Base-by-base conservation (phyloP, 495 filamentous ascomycete species). In the Penicillium bovifimosum region DNA sequence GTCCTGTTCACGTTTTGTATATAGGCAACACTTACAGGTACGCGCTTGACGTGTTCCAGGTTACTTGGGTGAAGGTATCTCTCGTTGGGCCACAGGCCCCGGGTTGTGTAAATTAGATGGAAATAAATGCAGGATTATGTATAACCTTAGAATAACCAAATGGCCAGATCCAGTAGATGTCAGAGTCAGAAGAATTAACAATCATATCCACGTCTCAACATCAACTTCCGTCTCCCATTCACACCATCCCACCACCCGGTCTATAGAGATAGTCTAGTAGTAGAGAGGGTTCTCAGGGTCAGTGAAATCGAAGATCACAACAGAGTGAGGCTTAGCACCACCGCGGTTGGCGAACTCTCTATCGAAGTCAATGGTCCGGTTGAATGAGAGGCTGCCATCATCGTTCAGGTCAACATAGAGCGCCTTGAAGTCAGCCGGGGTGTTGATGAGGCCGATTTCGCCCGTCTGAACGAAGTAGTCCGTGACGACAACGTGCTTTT, bases 391-490 rank as follows among this genome's bases (percentile, higher is more conserved):
- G 33, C 70, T 71, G 1, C 82, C 80, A 56, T 83, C 73, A 14
- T 70, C 59, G 9, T 73, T 65, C 45, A 84, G 76, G 49, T 84
- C 79, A 52, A 86, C 78, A 62, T 82, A 84, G 51, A 78, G 76
- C 6, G 74, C 80, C 71, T 80, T 83, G 75, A 72, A 84, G 60
- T 84, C 81, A 38, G 76, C 80, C 0, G 80, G 80, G 0, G 80
- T 84, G 54, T 86, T 86, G 50, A 86, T 76, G 6, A 84, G 66
- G 5, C 76, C 76, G 47, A 84, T 82, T 6, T 79, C 73, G 31
- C 80, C 81, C 5, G 80, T 80, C 66, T 86, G 82, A 1, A 86
- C 76, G 55, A 86, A 86, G 69, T 86, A 86, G 47, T 82, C 82
- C 9, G 76, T 81, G 31, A 84, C 80, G 8, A 84, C 68, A 38